Evolutionary conservation across 2,329 filamentous ascomycete species (phyloP), one percentile per base, ranked within the genome.

Genomic region (Epichloe scottii): DNA sequence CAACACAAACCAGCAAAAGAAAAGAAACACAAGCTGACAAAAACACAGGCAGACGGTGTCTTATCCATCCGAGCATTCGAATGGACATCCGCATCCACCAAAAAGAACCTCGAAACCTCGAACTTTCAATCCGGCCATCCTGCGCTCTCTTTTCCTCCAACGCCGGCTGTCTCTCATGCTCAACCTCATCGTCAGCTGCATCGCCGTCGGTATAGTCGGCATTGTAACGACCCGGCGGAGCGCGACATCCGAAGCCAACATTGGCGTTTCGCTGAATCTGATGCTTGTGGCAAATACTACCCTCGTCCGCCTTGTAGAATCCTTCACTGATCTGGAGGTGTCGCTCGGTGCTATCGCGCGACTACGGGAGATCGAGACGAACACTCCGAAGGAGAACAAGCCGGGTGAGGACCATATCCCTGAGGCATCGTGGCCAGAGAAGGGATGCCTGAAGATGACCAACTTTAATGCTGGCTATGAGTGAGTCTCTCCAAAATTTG

Each of bases 201-300:
- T 62, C 44, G 55, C 44, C 2, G 49, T 62, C 46, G 58, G 63
- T 3, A 35, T 46, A 33, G 30, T 65, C 62, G 23, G 59, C 56
- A 11, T 66, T 61, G 60, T 51, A 50, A 8, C 33, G 12, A 12
- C 19, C 8, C 19, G 33, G 44, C 14, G 30, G 30, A 37, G 44
- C 17, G 44, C 17, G n/a, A 46, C 30, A n/a, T 37, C 44, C 23
- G 26, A 14, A 19, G 43, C 1, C 8, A 49, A 53, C 6, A 54
- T 63, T 5, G 61, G 59, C 15, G 57, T 58, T 5, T 56, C 58
- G 4, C 53, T 63, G 12, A 61, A 62, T n/a, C 33, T 62, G 2
- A 57, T 61, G 8, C 46, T 63, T 1, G 49, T 57, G 4, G 56
- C 59, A 5, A 62, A 59, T n/a, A 23, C 47, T n/a, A n/a, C n/a